These are phyloP conservation scores for Wickerhamia fluorescens DNA, from an alignment of 805 yeast species.

Conservation along the genomic window DNA sequence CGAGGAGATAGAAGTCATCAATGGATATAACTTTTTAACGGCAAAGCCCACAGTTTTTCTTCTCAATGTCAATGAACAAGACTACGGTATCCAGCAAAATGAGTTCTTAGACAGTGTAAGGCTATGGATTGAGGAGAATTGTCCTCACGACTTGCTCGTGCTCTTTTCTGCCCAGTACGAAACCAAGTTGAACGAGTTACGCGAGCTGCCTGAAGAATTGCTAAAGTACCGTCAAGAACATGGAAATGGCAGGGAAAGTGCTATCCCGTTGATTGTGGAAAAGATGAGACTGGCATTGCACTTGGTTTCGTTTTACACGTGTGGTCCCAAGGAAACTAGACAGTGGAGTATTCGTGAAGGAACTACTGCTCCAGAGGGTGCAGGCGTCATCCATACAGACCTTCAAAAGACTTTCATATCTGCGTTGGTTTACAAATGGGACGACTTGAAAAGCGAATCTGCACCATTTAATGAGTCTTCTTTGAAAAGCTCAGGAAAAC, in stretches of 20 bases:
- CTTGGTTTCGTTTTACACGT: conserved; percentile 78
- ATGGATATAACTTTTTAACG: conserved; percentile 67
- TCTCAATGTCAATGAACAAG: conserved; percentile 66
- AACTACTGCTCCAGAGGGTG: conserved; percentile 80
- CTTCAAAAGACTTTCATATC: conserved; percentile 72
- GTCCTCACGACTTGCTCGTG: conserved; percentile 47
- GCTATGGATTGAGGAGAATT: conserved; percentile 60
- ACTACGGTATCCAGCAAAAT: conserved; percentile 48
- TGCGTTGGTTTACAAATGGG: conserved; percentile 66
- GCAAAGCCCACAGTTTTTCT: conserved; percentile 84
- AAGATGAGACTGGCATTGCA: conserved; percentile 63
- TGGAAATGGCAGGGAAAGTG: conserved; percentile 32
- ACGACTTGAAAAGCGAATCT: conserved; percentile 39
- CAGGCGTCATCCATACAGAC: conserved; percentile 85
- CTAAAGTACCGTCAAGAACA: too few relatives aligned
- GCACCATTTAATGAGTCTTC: conserved; percentile 45
- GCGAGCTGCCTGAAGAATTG: too few relatives aligned
- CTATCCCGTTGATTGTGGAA: conserved; percentile 55
- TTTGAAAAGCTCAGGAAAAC: conserved; percentile 52
- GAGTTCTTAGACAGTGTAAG: conserved; percentile 44
- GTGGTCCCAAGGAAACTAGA: conserved; percentile 78
- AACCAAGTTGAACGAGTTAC: conserved; percentile 24
- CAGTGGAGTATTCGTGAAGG: conserved; percentile 84
- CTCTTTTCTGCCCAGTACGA: conserved; percentile 45
- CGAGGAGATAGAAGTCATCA: conserved; percentile 57